phyloP scores from a whole-genome alignment of 2,329 filamentous ascomycete species.

The Tolypocladium paradoxum region DNA sequence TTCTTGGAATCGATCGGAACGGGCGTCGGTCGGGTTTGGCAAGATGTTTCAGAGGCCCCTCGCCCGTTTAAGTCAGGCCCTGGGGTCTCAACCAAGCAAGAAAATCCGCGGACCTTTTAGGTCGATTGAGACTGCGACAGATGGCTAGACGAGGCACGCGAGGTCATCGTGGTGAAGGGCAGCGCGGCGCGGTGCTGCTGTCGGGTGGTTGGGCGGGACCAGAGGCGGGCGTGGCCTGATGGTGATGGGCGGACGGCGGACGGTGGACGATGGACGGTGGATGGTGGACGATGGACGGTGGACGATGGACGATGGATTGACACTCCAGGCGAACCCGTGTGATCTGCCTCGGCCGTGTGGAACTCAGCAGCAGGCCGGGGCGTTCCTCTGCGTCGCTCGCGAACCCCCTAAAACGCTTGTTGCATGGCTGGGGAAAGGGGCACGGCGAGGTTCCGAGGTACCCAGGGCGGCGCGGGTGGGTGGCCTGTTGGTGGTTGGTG shows the following conservation, averaged over 20 bases:
- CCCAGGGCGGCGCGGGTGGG: not conserved
- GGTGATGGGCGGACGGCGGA: not conserved
- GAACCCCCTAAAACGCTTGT: conserved; percentile 2
- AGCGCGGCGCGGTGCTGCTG: not conserved
- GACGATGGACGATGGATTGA: not conserved
- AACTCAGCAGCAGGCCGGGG: not conserved
- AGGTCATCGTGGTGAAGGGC: conserved; percentile 18
- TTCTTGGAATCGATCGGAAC: conserved; percentile 9
- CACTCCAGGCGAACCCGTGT: not conserved
- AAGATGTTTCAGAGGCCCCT: conserved; percentile 21
- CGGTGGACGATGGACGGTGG: not conserved
- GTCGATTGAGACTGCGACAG: conserved; percentile 19
- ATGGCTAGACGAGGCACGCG: conserved; percentile 12
- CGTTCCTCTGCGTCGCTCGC: not conserved
- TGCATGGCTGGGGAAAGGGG: not conserved
- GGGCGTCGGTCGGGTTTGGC: conserved; percentile 7
- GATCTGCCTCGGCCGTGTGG: not conserved
- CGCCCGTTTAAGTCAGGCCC: conserved; percentile 7
- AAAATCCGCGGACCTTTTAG: conserved; percentile 9
- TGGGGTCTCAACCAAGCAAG: conserved; percentile 11
- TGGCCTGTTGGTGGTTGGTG: not conserved
- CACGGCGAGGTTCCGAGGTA: not conserved
- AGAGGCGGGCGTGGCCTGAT: not conserved
- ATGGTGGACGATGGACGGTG: not conserved
- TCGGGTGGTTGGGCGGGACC: not conserved